A percentile compares a stretch with the other conserved stretches of the same genome.
phyloP scores from a whole-genome alignment of 306 rosid species.

The Trifolium fragiferum region DNA sequence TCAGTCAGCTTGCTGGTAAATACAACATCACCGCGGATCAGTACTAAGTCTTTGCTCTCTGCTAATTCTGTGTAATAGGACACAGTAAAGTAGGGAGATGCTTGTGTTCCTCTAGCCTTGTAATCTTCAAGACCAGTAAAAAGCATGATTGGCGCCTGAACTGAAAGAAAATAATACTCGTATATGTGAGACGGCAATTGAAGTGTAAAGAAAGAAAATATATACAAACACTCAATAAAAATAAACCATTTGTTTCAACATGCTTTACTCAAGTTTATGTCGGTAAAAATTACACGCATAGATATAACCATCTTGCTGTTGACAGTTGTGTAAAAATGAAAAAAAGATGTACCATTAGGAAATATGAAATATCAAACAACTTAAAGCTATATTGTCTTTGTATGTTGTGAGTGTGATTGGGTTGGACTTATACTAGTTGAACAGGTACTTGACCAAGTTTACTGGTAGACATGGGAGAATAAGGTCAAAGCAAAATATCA shows the following conservation, averaged over 20 bases:
- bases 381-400: background rate
- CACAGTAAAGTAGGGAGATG: constrained; percentile 77
- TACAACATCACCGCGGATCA: constrained; percentile 84
- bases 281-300: background rate
- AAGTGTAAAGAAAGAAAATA: background rate
- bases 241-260: constrained; percentile 12
- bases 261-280: background rate
- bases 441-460: background rate
- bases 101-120: constrained; percentile 94
- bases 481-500: background rate
- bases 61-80: constrained; percentile 85
- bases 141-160: constrained; percentile 77
- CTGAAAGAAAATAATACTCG: constrained; percentile 56
- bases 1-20: constrained; percentile 84
- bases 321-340: background rate
- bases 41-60: constrained; percentile 83
- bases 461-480: background rate
- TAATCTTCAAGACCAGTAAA: constrained; percentile 95
- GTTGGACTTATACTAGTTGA: background rate
- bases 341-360: background rate
- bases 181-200: background rate
- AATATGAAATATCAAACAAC: background rate
- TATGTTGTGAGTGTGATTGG: background rate
- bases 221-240: background rate
- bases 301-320: background rate